A percentile compares a stretch with the other conserved stretches of the same genome.
Conservation (phyloP, 2,329 filamentous ascomycete genomes). For the Tolypocladium ophioglossoides region DNA sequence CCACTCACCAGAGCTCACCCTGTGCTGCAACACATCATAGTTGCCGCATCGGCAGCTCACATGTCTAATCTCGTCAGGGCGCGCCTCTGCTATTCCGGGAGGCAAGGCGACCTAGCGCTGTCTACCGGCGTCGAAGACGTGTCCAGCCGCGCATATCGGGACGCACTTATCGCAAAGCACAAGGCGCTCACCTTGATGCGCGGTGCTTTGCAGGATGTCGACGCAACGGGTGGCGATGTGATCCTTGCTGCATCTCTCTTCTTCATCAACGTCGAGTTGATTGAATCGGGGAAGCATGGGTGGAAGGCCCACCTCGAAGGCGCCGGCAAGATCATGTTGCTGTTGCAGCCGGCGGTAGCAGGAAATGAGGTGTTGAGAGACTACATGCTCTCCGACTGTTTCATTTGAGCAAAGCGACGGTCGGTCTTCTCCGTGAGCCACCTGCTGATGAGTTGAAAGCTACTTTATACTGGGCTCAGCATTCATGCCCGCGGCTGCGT, state of each 20-base stretch:
- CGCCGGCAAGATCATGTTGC: conserved; percentile 31
- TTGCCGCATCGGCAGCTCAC: conserved; percentile 38
- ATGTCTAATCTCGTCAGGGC: conserved; percentile 31
- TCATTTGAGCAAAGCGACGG: conserved; percentile 23
- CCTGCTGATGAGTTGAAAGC: conserved; percentile 9
- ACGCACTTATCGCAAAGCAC: conserved; percentile 34
- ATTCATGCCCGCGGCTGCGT: conserved; percentile 23
- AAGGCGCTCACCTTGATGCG: conserved; percentile 32
- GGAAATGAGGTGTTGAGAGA: conserved; percentile 27
- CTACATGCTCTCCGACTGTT: conserved; percentile 36
- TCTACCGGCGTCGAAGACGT: conserved; percentile 7
- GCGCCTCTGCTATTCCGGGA: conserved; percentile 9
- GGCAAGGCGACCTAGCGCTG: background rate
- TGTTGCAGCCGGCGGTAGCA: conserved; percentile 22
- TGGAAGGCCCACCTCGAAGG: conserved; percentile 38
- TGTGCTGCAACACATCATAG: conserved; percentile 34
- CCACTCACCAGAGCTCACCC: conserved; percentile 29
- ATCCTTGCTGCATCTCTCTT: conserved; percentile 36
- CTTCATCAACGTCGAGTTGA: conserved; percentile 39
- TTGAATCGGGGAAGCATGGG: conserved; percentile 35
- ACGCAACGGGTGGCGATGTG: conserved; percentile 26
- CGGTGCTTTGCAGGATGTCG: conserved; percentile 25
- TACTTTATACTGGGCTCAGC: conserved; percentile 36
- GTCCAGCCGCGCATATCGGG: conserved; percentile 22
- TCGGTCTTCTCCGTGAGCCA: background rate